phyloP scores from a whole-genome alignment of 2,329 filamentous ascomycete species.

The Cladosporium velox region DNA sequence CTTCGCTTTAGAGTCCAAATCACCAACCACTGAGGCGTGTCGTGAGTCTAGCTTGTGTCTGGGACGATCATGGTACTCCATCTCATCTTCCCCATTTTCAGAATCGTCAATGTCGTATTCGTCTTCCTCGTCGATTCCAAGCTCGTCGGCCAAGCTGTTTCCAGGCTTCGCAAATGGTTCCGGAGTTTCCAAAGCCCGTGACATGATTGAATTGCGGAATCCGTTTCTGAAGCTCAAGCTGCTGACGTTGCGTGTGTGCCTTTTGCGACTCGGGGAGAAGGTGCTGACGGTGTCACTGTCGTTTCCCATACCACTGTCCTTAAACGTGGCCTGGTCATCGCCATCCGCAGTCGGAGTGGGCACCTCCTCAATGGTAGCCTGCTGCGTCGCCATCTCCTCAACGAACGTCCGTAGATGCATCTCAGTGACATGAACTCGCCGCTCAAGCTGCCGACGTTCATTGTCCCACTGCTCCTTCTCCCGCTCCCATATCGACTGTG shows the following conservation, averaged over 20 bases:
- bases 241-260: slow-evolving; percentile 39
- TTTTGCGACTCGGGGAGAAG: not conserved
- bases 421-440: slow-evolving; percentile 87
- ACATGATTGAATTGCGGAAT: slow-evolving; percentile 3
- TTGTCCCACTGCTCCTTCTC: slow-evolving; percentile 85
- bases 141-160: slow-evolving; percentile 83
- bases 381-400: slow-evolving; percentile 77
- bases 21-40: slow-evolving; percentile 37
- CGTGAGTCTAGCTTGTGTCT: slow-evolving; percentile 44
- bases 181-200: slow-evolving; percentile 31
- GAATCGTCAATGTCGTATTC: slow-evolving; percentile 61
- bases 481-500: slow-evolving; percentile 76
- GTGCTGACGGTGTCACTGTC: slow-evolving; percentile 58
- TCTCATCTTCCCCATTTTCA: slow-evolving; percentile 56
- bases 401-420: slow-evolving; percentile 79
- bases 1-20: slow-evolving; percentile 49
- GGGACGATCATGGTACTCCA: slow-evolving; percentile 45
- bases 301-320: slow-evolving; percentile 58
- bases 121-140: slow-evolving; percentile 82
- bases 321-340: slow-evolving; percentile 61
- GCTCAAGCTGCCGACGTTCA: slow-evolving; percentile 78
- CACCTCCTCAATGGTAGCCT: slow-evolving; percentile 49
- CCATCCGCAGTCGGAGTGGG: slow-evolving; percentile 37
- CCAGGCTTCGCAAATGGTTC: slow-evolving; percentile 64
- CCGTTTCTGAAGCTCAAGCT: slow-evolving; percentile 32